phyloP scores from a whole-genome alignment of 352 stramenopile genomes.

The Phytopythium delawarense region DNA sequence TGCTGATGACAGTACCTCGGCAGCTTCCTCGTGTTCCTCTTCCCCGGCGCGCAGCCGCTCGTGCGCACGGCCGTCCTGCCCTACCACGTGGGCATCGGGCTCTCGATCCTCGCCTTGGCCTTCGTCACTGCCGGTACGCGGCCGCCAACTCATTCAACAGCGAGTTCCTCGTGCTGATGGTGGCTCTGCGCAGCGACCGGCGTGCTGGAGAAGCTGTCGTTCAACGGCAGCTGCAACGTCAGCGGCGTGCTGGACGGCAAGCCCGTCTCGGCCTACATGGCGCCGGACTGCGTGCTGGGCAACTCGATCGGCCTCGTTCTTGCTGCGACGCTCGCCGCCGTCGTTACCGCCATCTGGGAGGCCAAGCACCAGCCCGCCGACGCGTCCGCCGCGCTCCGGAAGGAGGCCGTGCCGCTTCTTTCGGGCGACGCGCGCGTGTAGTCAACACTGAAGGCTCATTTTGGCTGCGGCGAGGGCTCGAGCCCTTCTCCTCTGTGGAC shows the following conservation, averaged over 20 bases:
- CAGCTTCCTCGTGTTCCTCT: constrained; percentile 74
- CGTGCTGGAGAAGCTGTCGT: constrained; percentile 80
- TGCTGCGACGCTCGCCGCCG: constrained; percentile 30
- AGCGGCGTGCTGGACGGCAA: constrained; percentile 54
- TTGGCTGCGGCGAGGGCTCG: too few species aligned
- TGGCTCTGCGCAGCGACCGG: constrained; percentile 26
- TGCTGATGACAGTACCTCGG: constrained; percentile 38
- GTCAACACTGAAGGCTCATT: background rate
- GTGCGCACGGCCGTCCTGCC: constrained; percentile 39
- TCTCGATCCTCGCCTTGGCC: constrained; percentile 59
- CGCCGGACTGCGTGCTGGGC: constrained; percentile 63
- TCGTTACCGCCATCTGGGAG: constrained; percentile 51
- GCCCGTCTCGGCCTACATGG: constrained; percentile 69
- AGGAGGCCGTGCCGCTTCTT: constrained; percentile 48
- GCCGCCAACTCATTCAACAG: background rate
- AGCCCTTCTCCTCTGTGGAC: too few species aligned
- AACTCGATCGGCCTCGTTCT: constrained; percentile 72
- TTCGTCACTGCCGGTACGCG: constrained; percentile 46
- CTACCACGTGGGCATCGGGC: constrained; percentile 66
- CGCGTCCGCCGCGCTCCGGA: constrained; percentile 8
- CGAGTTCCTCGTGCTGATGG: background rate
- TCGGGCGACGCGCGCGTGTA: constrained; percentile 12
- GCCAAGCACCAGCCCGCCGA: constrained; percentile 31
- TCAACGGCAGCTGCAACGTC: constrained; percentile 84
- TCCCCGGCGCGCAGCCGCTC: constrained; percentile 45